Evolutionary conservation across 2,329 filamentous ascomycete species (phyloP).

Genomic region (Penicillium occitanis): DNA sequence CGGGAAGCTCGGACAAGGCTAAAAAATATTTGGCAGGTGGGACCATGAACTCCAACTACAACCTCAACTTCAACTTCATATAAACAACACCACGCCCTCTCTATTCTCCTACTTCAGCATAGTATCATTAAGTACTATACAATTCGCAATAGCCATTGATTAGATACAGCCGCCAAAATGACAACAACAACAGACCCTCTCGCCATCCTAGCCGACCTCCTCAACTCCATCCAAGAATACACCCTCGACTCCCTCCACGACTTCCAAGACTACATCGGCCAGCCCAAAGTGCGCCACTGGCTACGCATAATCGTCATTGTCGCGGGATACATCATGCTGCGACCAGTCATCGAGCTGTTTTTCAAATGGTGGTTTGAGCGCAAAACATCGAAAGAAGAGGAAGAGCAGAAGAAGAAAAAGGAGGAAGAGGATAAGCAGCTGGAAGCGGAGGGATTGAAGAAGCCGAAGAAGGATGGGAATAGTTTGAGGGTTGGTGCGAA

Average conservation of each 20-base stretch:
- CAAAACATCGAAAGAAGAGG: constrained; percentile 51
- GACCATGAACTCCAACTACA: neutral
- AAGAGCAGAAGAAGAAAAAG: constrained; percentile 60
- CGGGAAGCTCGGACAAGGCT: constrained; percentile 3
- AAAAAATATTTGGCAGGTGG: constrained; percentile 7
- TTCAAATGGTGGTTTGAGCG: constrained; percentile 59
- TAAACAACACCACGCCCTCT: neutral
- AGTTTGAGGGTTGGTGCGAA: constrained; percentile 52
- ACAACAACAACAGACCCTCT: constrained; percentile 9
- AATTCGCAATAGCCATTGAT: neutral
- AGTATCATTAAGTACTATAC: neutral
- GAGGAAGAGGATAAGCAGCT: constrained; percentile 50
- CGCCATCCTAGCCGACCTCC: constrained; percentile 21
- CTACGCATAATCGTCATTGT: constrained; percentile 69
- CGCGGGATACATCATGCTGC: constrained; percentile 68
- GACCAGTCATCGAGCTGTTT: constrained; percentile 55
- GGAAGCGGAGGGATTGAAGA: constrained; percentile 37
- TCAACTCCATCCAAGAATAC: constrained; percentile 23
- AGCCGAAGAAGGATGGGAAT: constrained; percentile 60
- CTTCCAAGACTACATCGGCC: constrained; percentile 36
- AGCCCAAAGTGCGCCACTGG: constrained; percentile 43
- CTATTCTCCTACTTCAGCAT: neutral
- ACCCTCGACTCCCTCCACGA: constrained; percentile 32
- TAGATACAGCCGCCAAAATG: constrained; percentile 1
- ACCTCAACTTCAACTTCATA: neutral